These are phyloP conservation scores for Ogataea methylovora DNA, from an alignment of 805 yeast genomes.

Conservation along the genomic window DNA sequence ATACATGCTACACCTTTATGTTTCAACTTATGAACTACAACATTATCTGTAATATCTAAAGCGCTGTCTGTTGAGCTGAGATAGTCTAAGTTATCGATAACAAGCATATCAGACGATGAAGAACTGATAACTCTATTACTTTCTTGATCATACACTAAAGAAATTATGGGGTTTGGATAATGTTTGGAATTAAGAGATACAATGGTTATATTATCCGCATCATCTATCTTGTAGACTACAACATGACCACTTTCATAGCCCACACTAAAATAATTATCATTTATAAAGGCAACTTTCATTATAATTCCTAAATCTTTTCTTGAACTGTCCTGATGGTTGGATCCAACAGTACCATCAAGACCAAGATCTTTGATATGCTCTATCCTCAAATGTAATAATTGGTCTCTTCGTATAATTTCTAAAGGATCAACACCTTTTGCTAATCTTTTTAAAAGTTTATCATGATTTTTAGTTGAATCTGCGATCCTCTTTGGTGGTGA, in stretches of 20 bases:
- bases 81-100: conserved; percentile 16
- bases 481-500: conserved; percentile 1
- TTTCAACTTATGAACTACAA: conserved; percentile 13
- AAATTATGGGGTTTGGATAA: conserved; percentile 48
- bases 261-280: conserved; percentile 27
- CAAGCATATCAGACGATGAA: conserved; percentile 39
- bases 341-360: conserved; percentile 5
- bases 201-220: conserved; percentile 12
- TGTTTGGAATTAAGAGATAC: conserved; percentile 24
- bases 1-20: conserved; percentile 32
- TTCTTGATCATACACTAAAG: conserved; percentile 26
- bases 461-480: not conserved
- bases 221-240: conserved; percentile 20
- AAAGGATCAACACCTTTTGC: conserved; percentile 26
- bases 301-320: conserved; percentile 51
- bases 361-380: conserved; percentile 10
- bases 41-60: conserved; percentile 4
- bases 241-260: conserved; percentile 77
- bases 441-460: conserved; percentile 20
- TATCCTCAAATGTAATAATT: conserved; percentile 12
- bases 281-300: conserved; percentile 45
- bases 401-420: conserved; percentile 16
- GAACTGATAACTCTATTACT: conserved; percentile 30
- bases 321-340: conserved; percentile 3
- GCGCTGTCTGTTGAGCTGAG: not conserved